Percentiles rank a stretch among this genome's conserved stretches.
Evolutionary conservation across 768 basidiomycete species (phyloP).

Genomic region (Pseudohyphozyma bogoriensis): DNA sequence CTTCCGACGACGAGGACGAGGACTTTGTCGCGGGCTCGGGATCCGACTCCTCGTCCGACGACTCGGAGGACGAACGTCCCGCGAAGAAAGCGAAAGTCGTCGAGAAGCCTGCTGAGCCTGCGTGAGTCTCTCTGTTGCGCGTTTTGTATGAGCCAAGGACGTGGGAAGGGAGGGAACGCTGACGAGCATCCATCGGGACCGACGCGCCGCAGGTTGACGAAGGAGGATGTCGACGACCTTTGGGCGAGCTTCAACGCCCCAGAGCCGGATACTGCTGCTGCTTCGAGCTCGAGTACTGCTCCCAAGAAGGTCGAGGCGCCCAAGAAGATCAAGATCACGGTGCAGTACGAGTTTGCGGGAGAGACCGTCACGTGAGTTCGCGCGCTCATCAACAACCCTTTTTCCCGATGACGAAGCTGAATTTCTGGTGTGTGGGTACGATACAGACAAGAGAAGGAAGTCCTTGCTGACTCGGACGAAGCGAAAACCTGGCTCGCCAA

Average conservation of each 20-base stretch:
- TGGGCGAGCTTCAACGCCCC: slow-evolving; percentile 30
- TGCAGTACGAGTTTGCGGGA: slow-evolving; percentile 63
- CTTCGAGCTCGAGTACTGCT: not conserved
- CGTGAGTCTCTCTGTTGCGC: not conserved
- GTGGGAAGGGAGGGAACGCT: not conserved
- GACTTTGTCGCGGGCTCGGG: slow-evolving; percentile 8
- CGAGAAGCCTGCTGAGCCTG: not conserved
- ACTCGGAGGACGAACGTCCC: slow-evolving; percentile 2
- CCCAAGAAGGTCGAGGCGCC: not conserved
- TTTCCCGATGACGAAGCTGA: not conserved
- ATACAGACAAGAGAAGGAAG: slow-evolving; percentile 61
- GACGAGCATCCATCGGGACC: no score
- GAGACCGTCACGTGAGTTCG: slow-evolving; percentile 60
- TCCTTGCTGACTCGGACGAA: slow-evolving; percentile 60
- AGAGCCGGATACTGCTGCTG: not conserved
- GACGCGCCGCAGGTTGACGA: slow-evolving; percentile 21
- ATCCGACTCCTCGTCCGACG: not conserved
- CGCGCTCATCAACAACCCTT: no score
- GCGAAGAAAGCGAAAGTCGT: slow-evolving; percentile 1
- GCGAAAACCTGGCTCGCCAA: slow-evolving; percentile 59
- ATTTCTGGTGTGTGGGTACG: slow-evolving; percentile 3
- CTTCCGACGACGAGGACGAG: slow-evolving; percentile 23
- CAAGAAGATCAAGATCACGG: slow-evolving; percentile 55
- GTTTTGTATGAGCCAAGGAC: no score
- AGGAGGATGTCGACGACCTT: slow-evolving; percentile 23